Evolutionary conservation across 495 filamentous ascomycete genomes (phyloP), one percentile per base, ranked within the genome.

Genomic region (Aspergillus olivimuriae): DNA sequence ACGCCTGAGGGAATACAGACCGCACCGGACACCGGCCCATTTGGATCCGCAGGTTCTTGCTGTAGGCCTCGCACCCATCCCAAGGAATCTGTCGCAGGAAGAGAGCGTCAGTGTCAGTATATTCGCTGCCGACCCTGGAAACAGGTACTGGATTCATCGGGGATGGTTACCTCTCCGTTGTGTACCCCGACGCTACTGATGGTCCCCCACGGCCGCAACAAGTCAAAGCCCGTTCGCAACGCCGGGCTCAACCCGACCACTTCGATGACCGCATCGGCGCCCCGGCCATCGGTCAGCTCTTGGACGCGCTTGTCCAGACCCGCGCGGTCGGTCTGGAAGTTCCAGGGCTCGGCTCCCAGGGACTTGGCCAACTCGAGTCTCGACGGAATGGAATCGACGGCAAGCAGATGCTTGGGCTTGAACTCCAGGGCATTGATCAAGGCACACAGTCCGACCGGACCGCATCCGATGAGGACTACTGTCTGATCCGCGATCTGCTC

Each of bases 1-100:
- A 61, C 4, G 92, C 89, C 44, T 87, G 75, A 15, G 78, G 68
- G 48, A 92, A 89, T 42, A 96, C 82, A 31, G 83, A 86, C 37
- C 88, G 72, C 9, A 98, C 92, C 5, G 91, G 91, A 61, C 92
- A 98, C 41, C 92, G 75, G 23, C 91, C 92, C 82, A 95, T 95
- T 55, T 95, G 87, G n/a, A 96, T 57, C 39, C 77, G 82, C 46
- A 96, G 46, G 56, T 96, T 98, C 71, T 96, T 96, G 34, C 77
- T 76, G 60, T 96, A 96, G 11, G 84, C 89, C 55, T 95, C 77
- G 47, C 72, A 78, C 7, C 87, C 89, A 35, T 68, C 78, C 79
- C 91, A 94, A 11, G 90, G 89, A 50, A 95, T 89, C 80, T 88
- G 43, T 5, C 39, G 19, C 7, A n/a, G n/a, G n/a, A n/a, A n/a